Base-by-base conservation (phyloP, 2,329 filamentous ascomycete species). In the Colletotrichum scovillei region DNA sequence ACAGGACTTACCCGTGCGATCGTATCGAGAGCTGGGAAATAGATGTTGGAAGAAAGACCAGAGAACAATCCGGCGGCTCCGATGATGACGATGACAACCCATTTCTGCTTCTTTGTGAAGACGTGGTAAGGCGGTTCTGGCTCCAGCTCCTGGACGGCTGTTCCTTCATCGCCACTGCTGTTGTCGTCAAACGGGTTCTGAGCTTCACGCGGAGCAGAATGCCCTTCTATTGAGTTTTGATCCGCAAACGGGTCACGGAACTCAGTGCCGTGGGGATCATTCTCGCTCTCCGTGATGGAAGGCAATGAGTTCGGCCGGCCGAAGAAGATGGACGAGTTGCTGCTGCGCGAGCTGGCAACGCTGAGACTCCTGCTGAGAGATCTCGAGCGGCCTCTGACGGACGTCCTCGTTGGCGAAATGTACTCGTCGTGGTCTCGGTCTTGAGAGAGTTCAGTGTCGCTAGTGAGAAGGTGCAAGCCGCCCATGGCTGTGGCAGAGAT, bases 61-160 rank as follows among this genome's bases (percentile, higher is more conserved):
- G 87, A 88, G 79, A 90, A 89, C 35, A 89, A 80, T 1, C 85
- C 86, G 1, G 87, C 88, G 1, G 86, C 77, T 2, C 86, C 84
- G 28, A 88, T 84, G 63, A 87, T 86, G 77, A 84, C 81, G 28
- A 88, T 83, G 42, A 89, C 83, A 73, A 84, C 76, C 71, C 84
- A 81, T 76, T 88, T 88, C 75, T 85, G 79, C 16, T 75, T 74
- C 6, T 74, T 66, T 1, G 79, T 80, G 74, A 85, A 85, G 19
- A 83, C 76, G 60, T 83, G 81, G 57, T 82, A 84, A 14, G 35
- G 52, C 30, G 64, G 52, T 4, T 69, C 69, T 42, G 38, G 38
- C 14, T 42, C 38, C 6, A 19, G 38, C 38, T 42, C 4, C 1
- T 12, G 12, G n/a, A 6, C 7, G 58, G 11, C 24, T 35, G 58